These are phyloP conservation scores for Magnusiomyces suaveolens DNA, from an alignment of 1,139 yeast genomes.

Conservation along the genomic window DNA sequence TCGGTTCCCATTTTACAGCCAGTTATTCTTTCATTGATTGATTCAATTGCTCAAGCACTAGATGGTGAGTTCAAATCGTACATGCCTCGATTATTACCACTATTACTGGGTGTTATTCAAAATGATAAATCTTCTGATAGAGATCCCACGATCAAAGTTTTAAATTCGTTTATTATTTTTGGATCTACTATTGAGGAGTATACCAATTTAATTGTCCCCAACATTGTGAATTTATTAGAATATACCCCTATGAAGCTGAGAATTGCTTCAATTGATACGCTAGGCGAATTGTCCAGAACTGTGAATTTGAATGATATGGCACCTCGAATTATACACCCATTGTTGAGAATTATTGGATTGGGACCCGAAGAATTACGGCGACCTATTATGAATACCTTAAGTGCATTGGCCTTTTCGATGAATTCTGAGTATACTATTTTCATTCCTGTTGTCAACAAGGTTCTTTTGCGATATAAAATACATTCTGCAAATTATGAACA, in stretches of 20 bases:
- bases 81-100: slow-evolving; percentile 66
- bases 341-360: slow-evolving; percentile 53
- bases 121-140: slow-evolving; percentile 56
- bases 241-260: slow-evolving; percentile 49
- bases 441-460: slow-evolving; percentile 74
- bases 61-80: slow-evolving; percentile 88
- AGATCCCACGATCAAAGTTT: slow-evolving; percentile 62
- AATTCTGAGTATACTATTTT: slow-evolving; percentile 81
- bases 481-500: slow-evolving; percentile 73
- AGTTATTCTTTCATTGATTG: slow-evolving; percentile 71
- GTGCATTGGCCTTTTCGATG: slow-evolving; percentile 68
- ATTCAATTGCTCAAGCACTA: slow-evolving; percentile 73
- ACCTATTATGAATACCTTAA: slow-evolving; percentile 68
- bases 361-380: slow-evolving; percentile 53
- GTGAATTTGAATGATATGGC: slow-evolving; percentile 81
- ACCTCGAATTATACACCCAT: slow-evolving; percentile 79
- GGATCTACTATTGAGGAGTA: slow-evolving; percentile 86
- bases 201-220: slow-evolving; percentile 75
- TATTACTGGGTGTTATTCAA: slow-evolving; percentile 68
- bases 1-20: slow-evolving; percentile 58
- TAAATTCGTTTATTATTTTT: slow-evolving; percentile 80
- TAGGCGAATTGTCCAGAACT: slow-evolving; percentile 69
- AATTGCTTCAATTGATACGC: slow-evolving; percentile 69
- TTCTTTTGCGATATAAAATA: slow-evolving; percentile 52
- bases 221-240: slow-evolving; percentile 60